phyloP scores from a whole-genome alignment of 2,329 filamentous ascomycete species.

The Lasiodiplodia theobromae region DNA sequence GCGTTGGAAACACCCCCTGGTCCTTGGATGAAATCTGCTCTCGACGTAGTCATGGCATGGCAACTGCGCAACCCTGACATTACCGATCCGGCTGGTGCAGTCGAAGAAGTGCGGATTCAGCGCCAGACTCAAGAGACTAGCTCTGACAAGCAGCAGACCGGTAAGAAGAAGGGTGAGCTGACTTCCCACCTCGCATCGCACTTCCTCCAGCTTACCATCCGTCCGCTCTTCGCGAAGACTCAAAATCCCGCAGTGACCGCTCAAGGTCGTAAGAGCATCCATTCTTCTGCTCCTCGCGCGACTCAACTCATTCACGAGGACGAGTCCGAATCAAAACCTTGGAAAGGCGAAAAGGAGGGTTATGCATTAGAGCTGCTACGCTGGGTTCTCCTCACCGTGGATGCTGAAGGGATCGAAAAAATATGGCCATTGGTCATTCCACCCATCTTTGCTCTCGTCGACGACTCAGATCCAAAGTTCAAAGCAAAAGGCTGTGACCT shows the following conservation, averaged over 20 bases:
- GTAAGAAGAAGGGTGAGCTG: slow-evolving; percentile 56
- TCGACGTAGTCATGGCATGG: slow-evolving; percentile 85
- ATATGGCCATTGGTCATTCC: slow-evolving; percentile 75
- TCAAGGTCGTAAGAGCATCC: slow-evolving; percentile 63
- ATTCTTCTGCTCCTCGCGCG: slow-evolving; percentile 42
- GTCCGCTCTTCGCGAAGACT: slow-evolving; percentile 65
- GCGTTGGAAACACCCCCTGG: slow-evolving; percentile 73
- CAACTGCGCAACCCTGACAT: slow-evolving; percentile 80
- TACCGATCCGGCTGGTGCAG: slow-evolving; percentile 61
- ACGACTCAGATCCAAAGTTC: slow-evolving; percentile 64
- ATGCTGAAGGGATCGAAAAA: slow-evolving; percentile 60
- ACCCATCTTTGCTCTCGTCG: slow-evolving; percentile 71
- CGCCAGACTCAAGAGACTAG: slow-evolving; percentile 34
- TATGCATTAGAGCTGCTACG: slow-evolving; percentile 63
- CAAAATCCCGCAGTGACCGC: slow-evolving; percentile 55
- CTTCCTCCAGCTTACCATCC: slow-evolving; percentile 69
- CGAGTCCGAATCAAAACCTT: slow-evolving; percentile 60
- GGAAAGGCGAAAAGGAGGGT: slow-evolving; percentile 62
- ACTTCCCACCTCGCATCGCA: slow-evolving; percentile 57
- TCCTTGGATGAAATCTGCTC: slow-evolving; percentile 81
- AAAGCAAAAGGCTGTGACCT: slow-evolving; percentile 65
- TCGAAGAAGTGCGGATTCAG: slow-evolving; percentile 52
- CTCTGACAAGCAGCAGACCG: slow-evolving; percentile 27
- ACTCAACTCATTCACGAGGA: slow-evolving; percentile 43
- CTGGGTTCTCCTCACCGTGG: slow-evolving; percentile 64